A percentile compares a stretch with the other conserved stretches of the same genome.
Evolutionary conservation across 2,329 filamentous ascomycete genomes (phyloP).

Genomic region (Daldinia sp.): DNA sequence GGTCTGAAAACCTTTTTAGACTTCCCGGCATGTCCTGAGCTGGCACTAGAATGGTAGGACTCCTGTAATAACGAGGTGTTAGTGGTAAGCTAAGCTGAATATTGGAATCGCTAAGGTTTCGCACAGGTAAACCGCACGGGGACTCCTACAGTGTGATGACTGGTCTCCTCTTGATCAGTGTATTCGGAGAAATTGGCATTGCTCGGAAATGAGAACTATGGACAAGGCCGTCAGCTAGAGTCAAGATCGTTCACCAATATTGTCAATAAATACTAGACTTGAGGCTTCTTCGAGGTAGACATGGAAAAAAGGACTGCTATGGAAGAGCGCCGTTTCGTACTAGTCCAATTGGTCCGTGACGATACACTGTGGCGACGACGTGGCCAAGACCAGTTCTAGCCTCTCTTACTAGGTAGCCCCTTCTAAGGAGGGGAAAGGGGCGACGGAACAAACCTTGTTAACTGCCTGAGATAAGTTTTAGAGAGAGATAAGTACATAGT

Average conservation of each 20-base stretch:
- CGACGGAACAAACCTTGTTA: slow-evolving; percentile 21
- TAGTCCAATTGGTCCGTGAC: not conserved
- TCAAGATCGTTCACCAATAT: too few species aligned
- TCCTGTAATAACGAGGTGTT: not conserved
- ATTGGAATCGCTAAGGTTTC: not conserved
- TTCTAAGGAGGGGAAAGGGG: not conserved
- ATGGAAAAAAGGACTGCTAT: not conserved
- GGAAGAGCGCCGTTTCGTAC: not conserved
- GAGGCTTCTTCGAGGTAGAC: too few species aligned
- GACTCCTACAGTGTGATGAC: not conserved
- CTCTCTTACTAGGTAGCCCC: not conserved
- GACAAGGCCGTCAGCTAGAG: too few species aligned
- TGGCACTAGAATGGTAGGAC: not conserved
- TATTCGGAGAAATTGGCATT: too few species aligned
- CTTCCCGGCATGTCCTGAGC: not conserved
- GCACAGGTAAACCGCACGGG: not conserved
- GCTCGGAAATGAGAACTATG: not conserved
- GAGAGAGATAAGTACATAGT: not conserved
- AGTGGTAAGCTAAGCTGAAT: not conserved
- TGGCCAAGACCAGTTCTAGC: not conserved
- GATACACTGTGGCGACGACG: slow-evolving; percentile 1
- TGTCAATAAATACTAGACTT: too few species aligned
- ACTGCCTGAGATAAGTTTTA: not conserved
- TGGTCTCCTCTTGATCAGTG: too few species aligned
- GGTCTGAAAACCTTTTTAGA: not conserved